These are phyloP conservation scores for Metschnikowia vanudenii DNA, from an alignment of 805 yeast genomes.

Conservation along the genomic window DNA sequence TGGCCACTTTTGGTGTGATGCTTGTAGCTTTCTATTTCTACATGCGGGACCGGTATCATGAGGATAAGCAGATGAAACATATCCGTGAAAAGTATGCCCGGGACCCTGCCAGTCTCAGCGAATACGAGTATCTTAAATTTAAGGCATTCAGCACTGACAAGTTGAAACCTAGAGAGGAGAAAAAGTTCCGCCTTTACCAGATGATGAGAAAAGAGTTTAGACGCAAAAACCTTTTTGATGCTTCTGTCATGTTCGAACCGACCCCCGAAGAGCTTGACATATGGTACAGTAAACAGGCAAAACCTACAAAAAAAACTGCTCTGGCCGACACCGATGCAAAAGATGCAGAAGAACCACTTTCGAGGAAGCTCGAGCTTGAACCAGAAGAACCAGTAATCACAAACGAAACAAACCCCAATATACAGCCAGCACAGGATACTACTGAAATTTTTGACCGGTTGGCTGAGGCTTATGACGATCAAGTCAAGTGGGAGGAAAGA, in stretches of 20 bases:
- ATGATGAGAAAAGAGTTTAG: constrained; percentile 49
- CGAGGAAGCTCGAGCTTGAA: constrained; percentile 6
- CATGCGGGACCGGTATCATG: constrained; percentile 63
- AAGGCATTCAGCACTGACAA: constrained; percentile 57
- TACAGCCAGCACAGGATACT: constrained; percentile 75
- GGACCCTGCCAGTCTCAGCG: constrained; percentile 45
- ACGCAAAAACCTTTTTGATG: constrained; percentile 35
- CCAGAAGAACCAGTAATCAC: constrained; percentile 25
- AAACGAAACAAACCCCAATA: constrained; percentile 40
- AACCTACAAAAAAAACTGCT: constrained; percentile 23
- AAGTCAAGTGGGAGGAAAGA: constrained; percentile 71
- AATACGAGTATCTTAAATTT: constrained; percentile 62
- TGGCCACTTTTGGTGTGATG: constrained; percentile 58
- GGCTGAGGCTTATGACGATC: constrained; percentile 79
- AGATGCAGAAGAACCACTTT: constrained; percentile 10
- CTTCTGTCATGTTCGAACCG: constrained; percentile 38
- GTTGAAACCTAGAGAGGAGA: constrained; percentile 62
- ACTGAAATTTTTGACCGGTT: constrained; percentile 73
- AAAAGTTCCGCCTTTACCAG: constrained; percentile 58
- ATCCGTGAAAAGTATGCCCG: constrained; percentile 37
- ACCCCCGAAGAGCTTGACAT: constrained; percentile 40
- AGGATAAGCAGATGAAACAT: constrained; percentile 57
- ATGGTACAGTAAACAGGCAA: constrained; percentile 40
- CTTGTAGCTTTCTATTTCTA: constrained; percentile 59
- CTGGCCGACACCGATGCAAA: constrained; percentile 21